Conservation (phyloP, 257 asterid species). For the Solanum peruvianum region DNA sequence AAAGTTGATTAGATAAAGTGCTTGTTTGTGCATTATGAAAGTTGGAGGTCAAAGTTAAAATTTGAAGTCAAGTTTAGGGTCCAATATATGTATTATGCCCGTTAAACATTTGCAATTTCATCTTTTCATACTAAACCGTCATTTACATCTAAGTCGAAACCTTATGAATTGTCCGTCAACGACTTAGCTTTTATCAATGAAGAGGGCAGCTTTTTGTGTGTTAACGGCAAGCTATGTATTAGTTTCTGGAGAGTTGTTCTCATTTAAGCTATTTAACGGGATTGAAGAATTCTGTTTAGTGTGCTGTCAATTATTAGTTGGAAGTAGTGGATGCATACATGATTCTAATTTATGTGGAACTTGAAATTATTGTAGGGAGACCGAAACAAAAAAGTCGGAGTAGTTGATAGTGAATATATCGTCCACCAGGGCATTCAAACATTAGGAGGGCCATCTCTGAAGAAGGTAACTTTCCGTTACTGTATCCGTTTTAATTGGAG, state of each 20-base stretch:
- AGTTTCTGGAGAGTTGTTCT: background rate
- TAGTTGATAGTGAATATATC: constrained; percentile 81
- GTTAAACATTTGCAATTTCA: background rate
- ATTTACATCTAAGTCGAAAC: background rate
- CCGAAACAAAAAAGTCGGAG: constrained; percentile 76
- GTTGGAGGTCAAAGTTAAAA: no score
- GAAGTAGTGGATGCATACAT: background rate
- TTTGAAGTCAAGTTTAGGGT: no score
- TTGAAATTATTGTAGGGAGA: constrained; percentile 45
- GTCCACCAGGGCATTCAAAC: constrained; percentile 97
- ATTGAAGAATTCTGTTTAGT: background rate
- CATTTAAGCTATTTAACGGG: background rate
- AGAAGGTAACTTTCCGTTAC: constrained; percentile 29
- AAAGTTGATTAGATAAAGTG: no score
- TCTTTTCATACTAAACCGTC: background rate
- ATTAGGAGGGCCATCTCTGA: constrained; percentile 73
- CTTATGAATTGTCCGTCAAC: background rate
- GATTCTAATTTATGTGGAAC: background rate
- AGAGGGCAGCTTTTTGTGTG: background rate
- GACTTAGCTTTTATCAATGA: background rate
- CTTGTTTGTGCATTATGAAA: no score
- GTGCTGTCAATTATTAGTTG: background rate
- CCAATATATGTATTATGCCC: no score
- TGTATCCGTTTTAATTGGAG: background rate
- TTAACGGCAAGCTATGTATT: background rate